A percentile compares a stretch with the other conserved stretches of the same genome.
phyloP scores from a whole-genome alignment of 441 rosid genomes.

The Bruguiera hainesii region DNA sequence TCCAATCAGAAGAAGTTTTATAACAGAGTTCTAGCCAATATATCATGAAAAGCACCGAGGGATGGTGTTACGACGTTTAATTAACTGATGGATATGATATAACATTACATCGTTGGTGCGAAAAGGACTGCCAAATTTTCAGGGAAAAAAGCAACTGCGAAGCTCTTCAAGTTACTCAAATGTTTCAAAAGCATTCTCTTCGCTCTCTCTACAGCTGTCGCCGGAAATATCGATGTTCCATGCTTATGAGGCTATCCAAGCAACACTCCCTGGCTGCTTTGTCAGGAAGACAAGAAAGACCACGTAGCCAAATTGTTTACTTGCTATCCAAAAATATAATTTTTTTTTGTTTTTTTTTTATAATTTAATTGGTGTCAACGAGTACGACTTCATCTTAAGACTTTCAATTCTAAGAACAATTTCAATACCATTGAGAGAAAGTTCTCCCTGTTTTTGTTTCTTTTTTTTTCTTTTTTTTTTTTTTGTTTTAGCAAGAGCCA shows the following conservation, averaged over 20 bases:
- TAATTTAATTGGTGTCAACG: no score
- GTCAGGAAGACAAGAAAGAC: slow-evolving; percentile 52
- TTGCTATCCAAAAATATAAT: no score
- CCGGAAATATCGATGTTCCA: slow-evolving; percentile 11
- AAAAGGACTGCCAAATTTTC: slow-evolving; percentile 25
- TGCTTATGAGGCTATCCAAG: slow-evolving; percentile 34
- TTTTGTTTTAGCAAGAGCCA: no score
- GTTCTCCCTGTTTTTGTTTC: no score
- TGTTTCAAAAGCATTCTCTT: slow-evolving; percentile 21
- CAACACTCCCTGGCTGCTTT: slow-evolving; percentile 32
- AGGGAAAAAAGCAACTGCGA: slow-evolving; percentile 23
- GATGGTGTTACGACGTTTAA: slow-evolving; percentile 1
- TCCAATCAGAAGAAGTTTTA: slow-evolving; percentile 25
- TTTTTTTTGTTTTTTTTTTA: no score
- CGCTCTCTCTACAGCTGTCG: slow-evolving; percentile 23
- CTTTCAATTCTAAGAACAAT: no score
- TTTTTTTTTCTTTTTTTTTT: no score
- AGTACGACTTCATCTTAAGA: no score
- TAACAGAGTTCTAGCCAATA: slow-evolving; percentile 12
- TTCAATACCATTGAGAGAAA: no score
- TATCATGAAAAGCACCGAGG: neutral
- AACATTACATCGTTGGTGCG: neutral
- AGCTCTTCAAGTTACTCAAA: slow-evolving; percentile 50
- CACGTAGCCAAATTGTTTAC: slow-evolving; percentile 26
- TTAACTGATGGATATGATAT: neutral